phyloP scores from a whole-genome alignment of 148 eudicot species.

The Arctostaphylos glauca region DNA sequence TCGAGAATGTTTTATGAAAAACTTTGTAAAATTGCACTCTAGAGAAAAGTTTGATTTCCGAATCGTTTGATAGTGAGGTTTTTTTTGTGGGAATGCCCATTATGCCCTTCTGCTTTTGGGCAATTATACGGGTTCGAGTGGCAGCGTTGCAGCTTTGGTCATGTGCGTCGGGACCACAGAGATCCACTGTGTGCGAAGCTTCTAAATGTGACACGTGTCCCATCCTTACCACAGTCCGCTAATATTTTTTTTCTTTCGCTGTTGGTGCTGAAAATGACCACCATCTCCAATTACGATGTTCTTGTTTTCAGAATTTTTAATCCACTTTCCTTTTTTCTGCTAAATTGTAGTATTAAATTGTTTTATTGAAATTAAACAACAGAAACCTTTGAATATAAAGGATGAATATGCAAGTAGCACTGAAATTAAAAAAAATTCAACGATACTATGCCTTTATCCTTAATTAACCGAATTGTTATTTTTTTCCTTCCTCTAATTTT shows the following conservation, averaged over 20 bases:
- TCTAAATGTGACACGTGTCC: neutral
- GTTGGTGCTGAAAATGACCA: neutral
- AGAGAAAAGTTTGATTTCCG: neutral
- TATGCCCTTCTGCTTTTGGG: slow-evolving; percentile 12
- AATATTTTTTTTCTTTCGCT: neutral
- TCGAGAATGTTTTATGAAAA: no score
- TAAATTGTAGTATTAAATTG: no score
- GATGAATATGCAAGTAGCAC: no score
- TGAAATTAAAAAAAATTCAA: no score
- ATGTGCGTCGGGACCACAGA: slow-evolving; percentile 11
- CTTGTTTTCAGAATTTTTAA: neutral
- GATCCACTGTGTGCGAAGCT: neutral
- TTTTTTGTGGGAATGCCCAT: neutral
- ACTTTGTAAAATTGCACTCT: neutral
- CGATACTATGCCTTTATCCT: no score
- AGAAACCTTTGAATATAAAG: no score
- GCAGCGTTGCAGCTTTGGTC: slow-evolving; percentile 3
- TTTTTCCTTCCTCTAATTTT: no score
- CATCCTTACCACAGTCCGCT: neutral
- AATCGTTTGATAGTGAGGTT: neutral
- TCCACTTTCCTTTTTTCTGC: neutral
- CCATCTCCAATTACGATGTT: no score
- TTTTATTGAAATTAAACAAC: no score
- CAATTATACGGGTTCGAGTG: slow-evolving; percentile 16
- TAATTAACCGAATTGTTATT: no score